phyloP scores from a whole-genome alignment of 2,329 filamentous ascomycete genomes.

The Sordariomycetes sp. region DNA sequence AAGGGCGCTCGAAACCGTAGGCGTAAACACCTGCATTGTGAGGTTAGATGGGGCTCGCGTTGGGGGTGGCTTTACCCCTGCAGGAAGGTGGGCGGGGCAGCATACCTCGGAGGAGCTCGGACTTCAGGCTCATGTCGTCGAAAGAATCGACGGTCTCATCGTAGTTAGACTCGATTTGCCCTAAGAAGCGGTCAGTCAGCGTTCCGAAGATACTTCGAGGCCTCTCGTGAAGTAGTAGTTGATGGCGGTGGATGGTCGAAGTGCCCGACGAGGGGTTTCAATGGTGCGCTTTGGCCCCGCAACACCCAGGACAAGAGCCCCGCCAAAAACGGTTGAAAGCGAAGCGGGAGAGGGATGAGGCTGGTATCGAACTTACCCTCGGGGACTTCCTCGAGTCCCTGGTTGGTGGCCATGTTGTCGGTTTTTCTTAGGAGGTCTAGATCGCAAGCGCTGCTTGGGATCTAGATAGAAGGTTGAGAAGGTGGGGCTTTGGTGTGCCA shows the following conservation, averaged over 20 bases:
- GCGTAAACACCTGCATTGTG: conserved; percentile 73
- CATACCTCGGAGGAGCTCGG: conserved; percentile 84
- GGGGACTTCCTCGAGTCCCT: conserved; percentile 96
- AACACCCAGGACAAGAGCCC: not conserved
- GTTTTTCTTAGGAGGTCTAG: conserved; percentile 50
- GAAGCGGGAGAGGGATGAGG: not conserved
- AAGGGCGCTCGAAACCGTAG: conserved; percentile 99
- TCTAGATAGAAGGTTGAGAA: conserved; percentile 41
- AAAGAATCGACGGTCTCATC: conserved; percentile 99
- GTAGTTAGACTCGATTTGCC: conserved; percentile 99
- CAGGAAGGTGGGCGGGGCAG: conserved; percentile 9
- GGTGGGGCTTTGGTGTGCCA: conserved; percentile 16
- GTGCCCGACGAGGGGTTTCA: not conserved
- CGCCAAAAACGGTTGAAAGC: not conserved
- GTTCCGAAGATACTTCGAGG: not conserved
- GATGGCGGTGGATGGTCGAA: not conserved
- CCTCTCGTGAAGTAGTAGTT: not conserved
- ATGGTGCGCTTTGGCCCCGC: not conserved
- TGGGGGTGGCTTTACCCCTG: not conserved
- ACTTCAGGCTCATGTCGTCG: conserved; percentile 94
- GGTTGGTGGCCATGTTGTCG: conserved; percentile 97
- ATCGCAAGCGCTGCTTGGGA: conserved; percentile 74
- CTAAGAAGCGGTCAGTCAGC: conserved; percentile 33
- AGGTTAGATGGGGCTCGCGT: not conserved
- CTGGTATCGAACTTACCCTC: conserved; percentile 59